Percentiles rank a stretch among this genome's conserved stretches.
These are phyloP conservation scores for Diplodia scrobiculata DNA, from an alignment of 2,329 filamentous ascomycete genomes.

Conservation along the genomic window DNA sequence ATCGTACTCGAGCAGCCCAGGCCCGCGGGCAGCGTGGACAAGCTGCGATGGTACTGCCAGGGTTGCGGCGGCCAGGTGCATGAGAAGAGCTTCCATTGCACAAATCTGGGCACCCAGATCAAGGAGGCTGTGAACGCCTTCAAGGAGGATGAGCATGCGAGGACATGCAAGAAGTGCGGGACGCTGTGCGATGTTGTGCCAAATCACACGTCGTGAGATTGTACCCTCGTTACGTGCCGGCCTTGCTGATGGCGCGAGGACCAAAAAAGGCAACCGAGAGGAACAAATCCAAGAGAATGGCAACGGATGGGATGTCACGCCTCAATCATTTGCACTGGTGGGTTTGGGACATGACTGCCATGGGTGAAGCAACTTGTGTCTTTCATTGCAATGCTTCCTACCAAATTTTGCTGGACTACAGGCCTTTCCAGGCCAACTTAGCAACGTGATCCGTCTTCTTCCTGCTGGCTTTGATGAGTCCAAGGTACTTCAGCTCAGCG, in stretches of 20 bases:
- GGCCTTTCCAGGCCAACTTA: constrained; percentile 78
- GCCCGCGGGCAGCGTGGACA: constrained; percentile 69
- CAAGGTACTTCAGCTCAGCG: constrained; percentile 81
- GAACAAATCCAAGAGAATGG: not conserved
- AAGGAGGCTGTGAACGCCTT: constrained; percentile 87
- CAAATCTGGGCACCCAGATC: constrained; percentile 89
- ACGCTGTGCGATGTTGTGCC: constrained; percentile 72
- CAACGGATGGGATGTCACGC: not conserved
- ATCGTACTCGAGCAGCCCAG: constrained; percentile 87
- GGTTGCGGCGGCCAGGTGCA: constrained; percentile 72
- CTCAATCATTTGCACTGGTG: not conserved
- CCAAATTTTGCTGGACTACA: constrained; percentile 49
- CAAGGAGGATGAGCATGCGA: constrained; percentile 66
- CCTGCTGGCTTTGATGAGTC: constrained; percentile 83
- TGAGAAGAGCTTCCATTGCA: constrained; percentile 85
- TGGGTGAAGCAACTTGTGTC: not conserved
- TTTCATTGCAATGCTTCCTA: not conserved
- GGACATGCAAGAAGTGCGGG: constrained; percentile 78
- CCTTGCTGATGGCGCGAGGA: not conserved
- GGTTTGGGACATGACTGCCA: not conserved
- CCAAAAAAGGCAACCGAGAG: not conserved
- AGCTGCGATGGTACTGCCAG: constrained; percentile 87
- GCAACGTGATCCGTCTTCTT: constrained; percentile 92
- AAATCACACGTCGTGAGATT: constrained; percentile 32
- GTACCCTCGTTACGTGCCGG: not conserved